These are phyloP conservation scores for Penicillium coffeae DNA, from an alignment of 495 filamentous ascomycete species.

Conservation along the genomic window DNA sequence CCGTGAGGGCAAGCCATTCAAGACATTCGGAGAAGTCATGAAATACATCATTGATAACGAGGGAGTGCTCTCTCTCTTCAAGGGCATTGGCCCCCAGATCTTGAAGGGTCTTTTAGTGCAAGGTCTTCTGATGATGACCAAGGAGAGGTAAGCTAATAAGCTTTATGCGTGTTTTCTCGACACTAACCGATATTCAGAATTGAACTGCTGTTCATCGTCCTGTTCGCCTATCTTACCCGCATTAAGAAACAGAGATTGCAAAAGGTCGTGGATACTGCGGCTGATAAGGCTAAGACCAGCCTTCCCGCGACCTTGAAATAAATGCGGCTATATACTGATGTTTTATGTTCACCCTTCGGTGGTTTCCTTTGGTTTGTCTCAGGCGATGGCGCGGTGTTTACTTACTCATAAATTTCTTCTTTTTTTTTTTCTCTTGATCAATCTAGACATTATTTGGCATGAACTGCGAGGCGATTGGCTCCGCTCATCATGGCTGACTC, in stretches of 20 bases:
- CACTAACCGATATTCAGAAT: slow-evolving; percentile 55
- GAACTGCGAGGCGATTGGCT: neutral
- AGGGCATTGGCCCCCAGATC: slow-evolving; percentile 93
- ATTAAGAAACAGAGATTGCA: slow-evolving; percentile 67
- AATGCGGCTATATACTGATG: slow-evolving; percentile 5
- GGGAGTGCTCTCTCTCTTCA: slow-evolving; percentile 79
- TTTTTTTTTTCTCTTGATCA: slow-evolving; percentile 14
- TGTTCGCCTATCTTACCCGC: slow-evolving; percentile 76
- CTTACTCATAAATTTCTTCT: slow-evolving; percentile 7
- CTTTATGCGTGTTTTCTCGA: slow-evolving; percentile 15
- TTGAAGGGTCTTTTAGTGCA: slow-evolving; percentile 91
- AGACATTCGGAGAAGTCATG: slow-evolving; percentile 94
- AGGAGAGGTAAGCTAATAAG: slow-evolving; percentile 70
- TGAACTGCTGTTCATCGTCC: slow-evolving; percentile 82
- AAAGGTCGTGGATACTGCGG: slow-evolving; percentile 54
- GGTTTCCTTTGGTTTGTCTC: slow-evolving; percentile 12
- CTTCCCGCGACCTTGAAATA: slow-evolving; percentile 46
- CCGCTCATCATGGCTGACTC: neutral
- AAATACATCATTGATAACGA: slow-evolving; percentile 85
- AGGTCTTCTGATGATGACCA: slow-evolving; percentile 98
- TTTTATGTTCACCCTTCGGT: slow-evolving; percentile 1
- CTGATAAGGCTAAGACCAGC: slow-evolving; percentile 38
- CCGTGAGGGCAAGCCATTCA: slow-evolving; percentile 87
- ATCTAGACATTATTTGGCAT: slow-evolving; percentile 13
- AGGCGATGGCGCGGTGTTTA: slow-evolving; percentile 27